These are phyloP conservation scores for Pichia paraexigua DNA, from an alignment of 805 yeast genomes.

Conservation along the genomic window DNA sequence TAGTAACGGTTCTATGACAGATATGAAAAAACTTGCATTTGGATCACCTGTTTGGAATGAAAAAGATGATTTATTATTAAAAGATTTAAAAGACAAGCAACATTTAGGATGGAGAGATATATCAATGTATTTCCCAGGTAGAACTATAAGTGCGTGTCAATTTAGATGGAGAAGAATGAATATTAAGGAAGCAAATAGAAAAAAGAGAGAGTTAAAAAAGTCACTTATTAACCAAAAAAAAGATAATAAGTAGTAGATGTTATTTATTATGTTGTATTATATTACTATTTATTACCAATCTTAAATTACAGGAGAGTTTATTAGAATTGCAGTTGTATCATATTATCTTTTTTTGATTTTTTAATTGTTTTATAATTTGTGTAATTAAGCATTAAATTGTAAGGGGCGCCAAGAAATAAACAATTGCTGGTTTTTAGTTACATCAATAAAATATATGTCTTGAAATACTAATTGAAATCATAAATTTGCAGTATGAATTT, in stretches of 20 bases:
- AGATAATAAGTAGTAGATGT: background rate
- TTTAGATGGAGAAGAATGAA: constrained; percentile 76
- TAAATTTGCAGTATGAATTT: no score
- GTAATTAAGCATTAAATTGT: no score
- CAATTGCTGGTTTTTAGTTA: no score
- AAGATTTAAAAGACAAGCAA: constrained; percentile 72
- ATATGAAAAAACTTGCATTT: constrained; percentile 2
- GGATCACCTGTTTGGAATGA: constrained; percentile 58
- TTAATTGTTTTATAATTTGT: no score
- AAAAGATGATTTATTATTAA: constrained; percentile 59
- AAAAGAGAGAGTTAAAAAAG: background rate
- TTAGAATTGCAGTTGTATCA: no score
- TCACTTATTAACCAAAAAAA: background rate
- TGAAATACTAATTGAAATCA: no score
- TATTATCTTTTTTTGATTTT: no score
- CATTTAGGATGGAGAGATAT: constrained; percentile 89
- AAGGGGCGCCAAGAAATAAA: no score
- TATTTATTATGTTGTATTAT: no score
- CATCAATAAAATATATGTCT: no score
- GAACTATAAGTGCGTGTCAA: constrained; percentile 88
- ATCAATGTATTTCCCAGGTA: constrained; percentile 62
- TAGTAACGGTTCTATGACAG: background rate
- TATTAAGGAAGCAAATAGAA: constrained; percentile 2
- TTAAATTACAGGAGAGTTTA: no score
- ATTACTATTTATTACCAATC: no score